Base-by-base conservation (phyloP, 2,329 filamentous ascomycete species). In the Colletotrichum siamense region DNA sequence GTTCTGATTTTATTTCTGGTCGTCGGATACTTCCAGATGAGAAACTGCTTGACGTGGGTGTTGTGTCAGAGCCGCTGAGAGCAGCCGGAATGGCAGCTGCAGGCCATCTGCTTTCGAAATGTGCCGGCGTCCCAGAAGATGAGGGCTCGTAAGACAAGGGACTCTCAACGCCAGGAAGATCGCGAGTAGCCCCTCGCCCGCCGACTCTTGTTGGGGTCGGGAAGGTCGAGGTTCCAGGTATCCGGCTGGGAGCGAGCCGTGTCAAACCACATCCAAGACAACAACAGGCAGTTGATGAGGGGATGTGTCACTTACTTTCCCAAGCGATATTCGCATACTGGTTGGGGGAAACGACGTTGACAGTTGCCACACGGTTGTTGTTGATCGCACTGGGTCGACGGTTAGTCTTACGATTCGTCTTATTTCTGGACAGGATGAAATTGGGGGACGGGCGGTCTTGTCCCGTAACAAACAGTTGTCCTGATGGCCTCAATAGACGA, bases 291-390 rank as follows among this genome's bases (percentile, higher is more conserved):
- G n/a, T 7, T 22, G 9, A 22, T 22, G 24, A 32, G 16, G 24
- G n/a, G 34, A 55, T 22, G 24, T 15, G 10, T 24, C 8, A 78
- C 78, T 77, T 71, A 83, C 82, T 78, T 81, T 36, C 69, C 77
- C 16, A 77, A 73, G 18, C 79, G 84, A 78, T 91, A 91, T 77
- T 89, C 85, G 80, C 89, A 91, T 8, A 83, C 79, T 1, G 89
- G 89, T 69, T 87, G 88, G 1, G 89, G 89, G 76, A 89, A 91
- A 34, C 89, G 85, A 49, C 89, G 87, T 28, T 85, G 82, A 78
- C 89, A 91, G 79, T 91, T 90, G 59, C 86, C 87, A 81, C 89
- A 91, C 16, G 89, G 89, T 34, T 89, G 88, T 30, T 87, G 86
- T 78, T 90, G 88, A 78, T 90, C 89, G 80, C 89, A 91, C 89